These are phyloP conservation scores for Aphanomyces euteiches DNA, from an alignment of 352 stramenopile genomes.

Conservation along the genomic window DNA sequence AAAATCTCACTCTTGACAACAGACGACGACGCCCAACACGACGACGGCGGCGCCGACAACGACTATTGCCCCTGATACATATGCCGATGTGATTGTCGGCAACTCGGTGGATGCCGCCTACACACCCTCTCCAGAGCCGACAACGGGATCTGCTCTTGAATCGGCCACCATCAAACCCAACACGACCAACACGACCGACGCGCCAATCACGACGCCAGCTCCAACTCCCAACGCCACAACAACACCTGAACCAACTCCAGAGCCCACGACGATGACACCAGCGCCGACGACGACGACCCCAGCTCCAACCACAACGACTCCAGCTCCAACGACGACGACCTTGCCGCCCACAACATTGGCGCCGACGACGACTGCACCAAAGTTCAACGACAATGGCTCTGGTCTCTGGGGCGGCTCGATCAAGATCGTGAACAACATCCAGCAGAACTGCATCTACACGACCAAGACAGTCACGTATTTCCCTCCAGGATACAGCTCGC, in stretches of 20 bases:
- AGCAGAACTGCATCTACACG: constrained; percentile 6
- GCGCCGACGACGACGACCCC: neutral
- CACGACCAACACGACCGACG: neutral
- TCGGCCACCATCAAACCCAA: neutral
- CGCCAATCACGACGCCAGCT: neutral
- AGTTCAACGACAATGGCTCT: constrained; percentile 9
- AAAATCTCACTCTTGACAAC: too few species aligned
- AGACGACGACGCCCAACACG: neutral
- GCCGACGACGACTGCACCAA: neutral
- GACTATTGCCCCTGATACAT: neutral
- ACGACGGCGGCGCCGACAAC: neutral
- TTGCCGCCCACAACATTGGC: neutral
- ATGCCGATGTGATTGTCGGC: neutral
- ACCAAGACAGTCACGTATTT: constrained; percentile 6
- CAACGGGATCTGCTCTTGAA: neutral
- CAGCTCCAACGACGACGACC: neutral
- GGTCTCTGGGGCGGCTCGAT: constrained; percentile 7
- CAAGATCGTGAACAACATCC: neutral
- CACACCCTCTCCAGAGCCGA: constrained; percentile 3
- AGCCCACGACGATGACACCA: neutral
- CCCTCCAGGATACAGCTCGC: neutral
- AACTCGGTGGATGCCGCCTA: neutral
- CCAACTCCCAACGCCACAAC: neutral
- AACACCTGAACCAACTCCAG: neutral
- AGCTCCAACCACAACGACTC: neutral